phyloP scores from a whole-genome alignment of 2,329 filamentous ascomycete species.

The Pleurostoma richardsiae region DNA sequence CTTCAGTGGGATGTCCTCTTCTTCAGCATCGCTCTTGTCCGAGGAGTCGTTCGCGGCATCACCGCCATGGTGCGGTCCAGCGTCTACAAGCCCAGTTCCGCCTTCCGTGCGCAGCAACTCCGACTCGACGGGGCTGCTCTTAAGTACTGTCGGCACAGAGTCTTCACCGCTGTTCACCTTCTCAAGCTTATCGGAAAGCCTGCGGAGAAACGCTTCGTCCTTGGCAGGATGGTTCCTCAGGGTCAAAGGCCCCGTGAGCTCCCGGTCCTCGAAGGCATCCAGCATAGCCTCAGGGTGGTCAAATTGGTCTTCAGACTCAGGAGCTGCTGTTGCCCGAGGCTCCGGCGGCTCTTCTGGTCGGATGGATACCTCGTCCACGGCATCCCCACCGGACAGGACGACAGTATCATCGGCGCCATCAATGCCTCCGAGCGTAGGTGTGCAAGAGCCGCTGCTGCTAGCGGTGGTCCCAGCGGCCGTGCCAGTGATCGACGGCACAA shows the following conservation, averaged over 20 bases:
- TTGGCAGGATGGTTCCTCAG: slow-evolving; percentile 50
- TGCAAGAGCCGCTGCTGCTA: slow-evolving; percentile 32
- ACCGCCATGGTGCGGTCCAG: neutral
- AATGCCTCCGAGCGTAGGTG: slow-evolving; percentile 22
- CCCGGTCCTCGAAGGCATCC: slow-evolving; percentile 27
- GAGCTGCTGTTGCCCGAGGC: slow-evolving; percentile 6
- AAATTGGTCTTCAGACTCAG: slow-evolving; percentile 4
- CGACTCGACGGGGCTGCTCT: slow-evolving; percentile 11
- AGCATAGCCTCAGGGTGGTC: slow-evolving; percentile 18
- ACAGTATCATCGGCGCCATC: slow-evolving; percentile 8
- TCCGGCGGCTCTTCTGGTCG: slow-evolving; percentile 12
- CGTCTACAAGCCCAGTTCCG: neutral
- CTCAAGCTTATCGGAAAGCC: slow-evolving; percentile 46
- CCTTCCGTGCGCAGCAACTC: neutral
- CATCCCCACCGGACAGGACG: slow-evolving; percentile 7
- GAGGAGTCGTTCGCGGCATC: slow-evolving; percentile 8
- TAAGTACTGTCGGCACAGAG: slow-evolving; percentile 37
- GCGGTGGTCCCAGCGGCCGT: slow-evolving; percentile 33
- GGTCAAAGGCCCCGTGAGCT: slow-evolving; percentile 47
- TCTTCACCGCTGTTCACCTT: slow-evolving; percentile 41
- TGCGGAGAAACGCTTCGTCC: slow-evolving; percentile 48
- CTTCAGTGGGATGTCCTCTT: slow-evolving; percentile 39
- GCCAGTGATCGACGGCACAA: slow-evolving; percentile 37
- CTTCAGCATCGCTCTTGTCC: slow-evolving; percentile 16
- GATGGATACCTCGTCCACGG: slow-evolving; percentile 14